Evolutionary conservation across 495 filamentous ascomycete genomes (phyloP).

Genomic region (Xylaria grammica): DNA sequence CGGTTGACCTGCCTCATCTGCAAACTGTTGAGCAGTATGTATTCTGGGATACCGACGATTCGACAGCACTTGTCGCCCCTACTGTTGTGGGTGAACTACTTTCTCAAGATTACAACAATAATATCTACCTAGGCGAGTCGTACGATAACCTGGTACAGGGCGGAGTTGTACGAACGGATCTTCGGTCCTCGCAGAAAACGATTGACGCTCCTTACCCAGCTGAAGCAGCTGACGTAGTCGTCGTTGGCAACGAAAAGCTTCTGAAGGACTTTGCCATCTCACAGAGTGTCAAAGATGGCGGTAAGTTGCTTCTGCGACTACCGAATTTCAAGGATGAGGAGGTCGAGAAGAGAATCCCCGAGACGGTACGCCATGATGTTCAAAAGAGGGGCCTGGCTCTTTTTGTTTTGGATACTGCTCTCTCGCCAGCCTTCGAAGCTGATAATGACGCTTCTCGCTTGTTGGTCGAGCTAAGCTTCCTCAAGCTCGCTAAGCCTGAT

Average conservation of each 20-base stretch:
- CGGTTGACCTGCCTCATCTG: constrained; percentile 54
- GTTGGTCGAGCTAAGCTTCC: constrained; percentile 78
- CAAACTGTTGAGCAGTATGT: constrained; percentile 75
- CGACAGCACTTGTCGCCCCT: constrained; percentile 66
- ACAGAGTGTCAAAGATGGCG: constrained; percentile 70
- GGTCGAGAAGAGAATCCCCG: constrained; percentile 83
- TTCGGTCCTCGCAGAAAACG: constrained; percentile 79
- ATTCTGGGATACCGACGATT: constrained; percentile 92
- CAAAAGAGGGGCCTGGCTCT: constrained; percentile 70
- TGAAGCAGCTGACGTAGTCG: constrained; percentile 76
- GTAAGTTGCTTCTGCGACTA: constrained; percentile 75
- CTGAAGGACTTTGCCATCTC: constrained; percentile 76
- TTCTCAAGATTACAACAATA: constrained; percentile 73
- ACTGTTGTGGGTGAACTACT: constrained; percentile 72
- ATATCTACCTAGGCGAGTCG: constrained; percentile 74
- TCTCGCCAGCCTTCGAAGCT: constrained; percentile 66
- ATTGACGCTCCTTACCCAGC: constrained; percentile 84
- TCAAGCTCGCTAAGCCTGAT: constrained; percentile 70
- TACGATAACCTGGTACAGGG: constrained; percentile 90
- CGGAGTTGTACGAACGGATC: constrained; percentile 81
- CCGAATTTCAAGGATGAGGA: constrained; percentile 84
- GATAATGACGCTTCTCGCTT: constrained; percentile 60
- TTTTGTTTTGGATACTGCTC: constrained; percentile 72
- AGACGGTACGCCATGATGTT: constrained; percentile 67
- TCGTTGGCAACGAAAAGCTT: constrained; percentile 78